Evolutionary conservation across 2,329 filamentous ascomycete species (phyloP), one percentile per base, ranked within the genome.

Genomic region (Fonsecaea pedrosoi): DNA sequence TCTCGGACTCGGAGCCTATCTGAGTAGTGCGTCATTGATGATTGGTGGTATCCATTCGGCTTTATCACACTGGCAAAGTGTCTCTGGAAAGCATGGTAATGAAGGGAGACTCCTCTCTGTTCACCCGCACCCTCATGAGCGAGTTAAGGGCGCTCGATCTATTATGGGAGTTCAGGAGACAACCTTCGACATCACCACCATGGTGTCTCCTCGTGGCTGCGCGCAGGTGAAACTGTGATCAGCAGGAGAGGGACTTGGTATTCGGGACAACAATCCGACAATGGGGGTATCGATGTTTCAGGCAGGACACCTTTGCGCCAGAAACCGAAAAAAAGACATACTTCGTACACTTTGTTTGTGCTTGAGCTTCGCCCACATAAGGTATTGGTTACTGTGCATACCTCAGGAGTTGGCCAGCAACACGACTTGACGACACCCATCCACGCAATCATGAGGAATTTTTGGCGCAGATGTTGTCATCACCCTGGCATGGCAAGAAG

Each of bases 61-160:
- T 21, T 9, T 37, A 15, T 7, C 59, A 40, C 37, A 54, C 53
- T 40, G 34, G 42, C 30, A 40, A 60, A 18, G 18, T 40, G 9
- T 60, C 10, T 25, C 55, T 64, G 66, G 94, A 82, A 90, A 94
- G 25, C 77, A 94, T 93, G 76, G 91, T 91, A 13, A 79, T 94
- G 54, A 92, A 90, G 0, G 90, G 93, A 81, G 73, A 76, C 5
- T 73, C 74, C 0, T 94, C 93, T 75, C 87, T 90, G 10, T 82
- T 92, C 66, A 87, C 89, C 21, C 82, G 91, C 53, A 74, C 94
- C 70, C 86, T 93, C 74, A 91, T 66, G 64, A 54, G 58, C 64
- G 9, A 62, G 59, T 45, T 58, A 62, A 35, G 53, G 54, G 25
- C 21, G 62, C 58, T 37, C 64, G 64, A 34, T 66, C 62, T 30